Conservation (phyloP, 2,329 filamentous ascomycete species). For the Aureobasidium musti region DNA sequence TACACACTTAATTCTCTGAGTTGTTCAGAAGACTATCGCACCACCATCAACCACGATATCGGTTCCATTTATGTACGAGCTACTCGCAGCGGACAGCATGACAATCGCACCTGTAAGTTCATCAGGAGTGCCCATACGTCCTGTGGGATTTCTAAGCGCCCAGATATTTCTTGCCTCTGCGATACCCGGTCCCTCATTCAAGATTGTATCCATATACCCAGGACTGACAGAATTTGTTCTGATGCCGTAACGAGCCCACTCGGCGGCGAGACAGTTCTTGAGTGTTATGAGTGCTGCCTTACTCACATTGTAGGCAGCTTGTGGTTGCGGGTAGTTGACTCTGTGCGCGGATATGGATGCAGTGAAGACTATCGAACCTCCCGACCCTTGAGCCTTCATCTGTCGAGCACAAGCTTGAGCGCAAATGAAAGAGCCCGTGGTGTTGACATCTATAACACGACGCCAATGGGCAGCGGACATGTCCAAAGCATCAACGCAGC, state of each 20-base stretch:
- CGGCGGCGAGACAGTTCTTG: conserved; percentile 66
- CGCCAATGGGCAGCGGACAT: conserved; percentile 62
- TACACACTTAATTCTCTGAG: too few species aligned
- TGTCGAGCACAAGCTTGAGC: conserved; percentile 63
- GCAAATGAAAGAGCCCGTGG: conserved; percentile 69
- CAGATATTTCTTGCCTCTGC: conserved; percentile 3
- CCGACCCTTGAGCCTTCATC: conserved; percentile 55
- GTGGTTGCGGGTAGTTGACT: conserved; percentile 72
- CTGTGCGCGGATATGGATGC: conserved; percentile 68
- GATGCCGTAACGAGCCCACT: conserved; percentile 72
- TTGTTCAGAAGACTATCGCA: conserved; percentile 20
- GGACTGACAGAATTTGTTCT: conserved; percentile 69
- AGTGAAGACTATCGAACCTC: conserved; percentile 66
- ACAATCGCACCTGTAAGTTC: conserved; percentile 45
- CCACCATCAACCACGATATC: conserved; percentile 44
- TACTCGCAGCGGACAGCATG: conserved; percentile 41
- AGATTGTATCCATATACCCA: conserved; percentile 74
- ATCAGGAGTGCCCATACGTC: conserved; percentile 42
- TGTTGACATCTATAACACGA: conserved; percentile 68
- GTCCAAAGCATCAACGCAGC: conserved; percentile 61
- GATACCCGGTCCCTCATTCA: conserved; percentile 53
- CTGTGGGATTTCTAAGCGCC: conserved; percentile 2
- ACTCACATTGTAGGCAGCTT: conserved; percentile 60
- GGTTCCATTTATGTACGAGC: conserved; percentile 43
- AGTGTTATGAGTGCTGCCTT: conserved; percentile 68